A percentile compares a stretch with the other conserved stretches of the same genome.
Evolutionary conservation across 2,329 filamentous ascomycete genomes (phyloP).

Genomic region (Myrmaecium sp.): DNA sequence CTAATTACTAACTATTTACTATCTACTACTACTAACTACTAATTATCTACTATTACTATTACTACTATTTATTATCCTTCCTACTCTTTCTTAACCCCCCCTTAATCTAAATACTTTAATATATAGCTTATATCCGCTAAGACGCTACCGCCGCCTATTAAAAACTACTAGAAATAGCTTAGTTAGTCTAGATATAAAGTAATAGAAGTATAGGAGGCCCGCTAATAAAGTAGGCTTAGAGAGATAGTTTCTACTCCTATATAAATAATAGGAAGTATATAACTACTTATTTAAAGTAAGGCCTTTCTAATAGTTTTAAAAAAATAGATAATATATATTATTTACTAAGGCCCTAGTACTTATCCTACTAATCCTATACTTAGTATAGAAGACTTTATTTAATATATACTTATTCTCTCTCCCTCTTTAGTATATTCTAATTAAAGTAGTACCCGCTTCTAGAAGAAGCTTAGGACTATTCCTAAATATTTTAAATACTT

Average conservation of each 20-base stretch:
- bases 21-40: background rate
- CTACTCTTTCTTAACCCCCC: background rate
- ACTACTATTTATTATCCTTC: background rate
- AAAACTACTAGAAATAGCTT: background rate
- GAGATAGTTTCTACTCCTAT: background rate
- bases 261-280: background rate
- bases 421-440: too few species aligned
- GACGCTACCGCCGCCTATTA: background rate
- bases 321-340: background rate
- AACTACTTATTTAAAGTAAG: background rate
- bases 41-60: conserved; percentile 1
- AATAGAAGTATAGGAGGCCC: background rate
- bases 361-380: background rate
- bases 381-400: background rate
- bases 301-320: background rate
- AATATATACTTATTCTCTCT: too few species aligned
- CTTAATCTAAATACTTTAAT: background rate
- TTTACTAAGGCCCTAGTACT: background rate
- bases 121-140: background rate
- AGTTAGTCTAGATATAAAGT: background rate
- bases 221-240: background rate
- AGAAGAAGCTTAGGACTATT: conserved; percentile 1
- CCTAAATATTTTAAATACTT: background rate
- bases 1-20: background rate
- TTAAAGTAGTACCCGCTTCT: background rate